phyloP scores from a whole-genome alignment of 768 basidiomycete species.

The Lyophyllum semitale region DNA sequence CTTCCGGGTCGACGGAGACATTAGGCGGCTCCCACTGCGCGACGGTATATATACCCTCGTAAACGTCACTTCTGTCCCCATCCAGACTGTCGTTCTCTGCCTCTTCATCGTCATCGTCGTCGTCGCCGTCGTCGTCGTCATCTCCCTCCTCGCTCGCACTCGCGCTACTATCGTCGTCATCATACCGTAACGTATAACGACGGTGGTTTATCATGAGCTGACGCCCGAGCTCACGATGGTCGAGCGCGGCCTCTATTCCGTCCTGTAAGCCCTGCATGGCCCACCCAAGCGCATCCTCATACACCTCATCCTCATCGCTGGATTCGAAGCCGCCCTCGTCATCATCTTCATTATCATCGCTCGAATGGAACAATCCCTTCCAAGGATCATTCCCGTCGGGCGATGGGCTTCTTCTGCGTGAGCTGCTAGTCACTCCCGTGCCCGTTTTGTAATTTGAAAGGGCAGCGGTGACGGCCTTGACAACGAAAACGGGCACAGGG shows the following conservation, averaged over 20 bases:
- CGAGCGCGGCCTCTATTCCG: neutral
- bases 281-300: constrained; percentile 28
- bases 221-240: constrained; percentile 3
- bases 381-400: constrained; percentile 61
- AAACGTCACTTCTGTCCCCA: constrained; percentile 14
- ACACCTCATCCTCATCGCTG: constrained; percentile 25
- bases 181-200: neutral
- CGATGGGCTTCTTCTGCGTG: constrained; percentile 19
- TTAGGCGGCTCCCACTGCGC: constrained; percentile 64
- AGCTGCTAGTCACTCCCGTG: neutral
- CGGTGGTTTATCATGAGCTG: neutral
- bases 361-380: constrained; percentile 64
- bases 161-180: constrained; percentile 1
- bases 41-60: constrained; percentile 34
- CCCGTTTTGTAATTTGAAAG: constrained; percentile 36
- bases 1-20: constrained; percentile 26
- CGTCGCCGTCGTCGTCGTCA: constrained; percentile 20
- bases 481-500: constrained; percentile 69
- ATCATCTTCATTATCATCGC: constrained; percentile 32
- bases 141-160: neutral
- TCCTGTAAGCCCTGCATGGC: constrained; percentile 22
- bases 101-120: constrained; percentile 32
- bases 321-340: constrained; percentile 15
- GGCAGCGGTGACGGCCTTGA: constrained; percentile 58
- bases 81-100: constrained; percentile 14